Base-by-base conservation (phyloP, 2,329 filamentous ascomycete genomes). In the Diaporthe vexans region DNA sequence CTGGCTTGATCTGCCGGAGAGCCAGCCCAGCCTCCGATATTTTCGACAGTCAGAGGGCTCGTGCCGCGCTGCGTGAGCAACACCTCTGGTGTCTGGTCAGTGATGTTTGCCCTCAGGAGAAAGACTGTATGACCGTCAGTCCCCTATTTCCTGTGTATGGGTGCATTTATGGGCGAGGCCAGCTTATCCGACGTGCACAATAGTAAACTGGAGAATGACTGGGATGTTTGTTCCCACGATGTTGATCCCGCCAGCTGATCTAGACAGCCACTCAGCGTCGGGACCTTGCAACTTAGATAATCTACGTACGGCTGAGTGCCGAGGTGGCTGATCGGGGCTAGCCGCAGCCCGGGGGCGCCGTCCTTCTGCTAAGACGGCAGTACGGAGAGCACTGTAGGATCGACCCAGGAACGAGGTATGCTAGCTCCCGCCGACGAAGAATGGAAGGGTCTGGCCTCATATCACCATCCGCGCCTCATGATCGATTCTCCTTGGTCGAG, bases 321-420 rank as follows among this genome's bases (percentile, higher is more conserved):
- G 63, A 54, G 26, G 63, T 68, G 48, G 63, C 33, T 68, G 63
- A 54, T 40, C 63, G 63, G 63, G 63, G 63, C 63, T 37, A 67
- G 46, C 63, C 63, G 63, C 63, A 8, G 24, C 29, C 46, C 37
- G 37, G 63, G 26, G 17, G 40, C 19, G 43, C 59, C 40, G 59
- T 65, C 40, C 26, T 65, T 11, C 24, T 61, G 58, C 19, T 37
- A 21, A 63, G 10, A 63, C 24, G 58, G 58, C n/a, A 46, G 59
- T 35, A 37, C 35, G 35, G n/a, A n/a, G 35, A 37, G 35, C 9
- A 35, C 29, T 24, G 61, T 52, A 37, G 61, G 29, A 37, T 52
- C 61, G 29, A 68, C 26, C 46, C 46, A 54, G 33, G n/a, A 54
- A 67, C n/a, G 33, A n/a, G n/a, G 48, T n/a, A 54, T 68, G 63